Conservation (phyloP, 495 filamentous ascomycete genomes). For the Podospora pseudopauciseta region DNA sequence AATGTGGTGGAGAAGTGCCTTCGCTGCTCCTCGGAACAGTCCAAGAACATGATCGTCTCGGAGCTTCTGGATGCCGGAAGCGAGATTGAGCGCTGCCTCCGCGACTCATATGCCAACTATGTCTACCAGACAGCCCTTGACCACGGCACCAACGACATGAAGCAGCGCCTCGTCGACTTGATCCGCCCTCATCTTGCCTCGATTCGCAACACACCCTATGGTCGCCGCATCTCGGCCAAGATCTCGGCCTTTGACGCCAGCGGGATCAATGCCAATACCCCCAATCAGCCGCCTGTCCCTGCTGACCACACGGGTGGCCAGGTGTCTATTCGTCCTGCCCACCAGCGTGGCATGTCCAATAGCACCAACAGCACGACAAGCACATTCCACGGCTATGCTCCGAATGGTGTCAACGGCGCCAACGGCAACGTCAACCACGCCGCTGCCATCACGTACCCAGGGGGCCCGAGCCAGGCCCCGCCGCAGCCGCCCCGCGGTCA, state of each 20-base stretch:
- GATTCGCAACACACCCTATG: conserved; percentile 86
- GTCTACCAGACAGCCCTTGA: conserved; percentile 96
- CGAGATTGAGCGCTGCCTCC: conserved; percentile 81
- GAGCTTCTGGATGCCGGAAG: conserved; percentile 65
- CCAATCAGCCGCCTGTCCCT: conserved; percentile 32
- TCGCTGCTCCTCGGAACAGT: conserved; percentile 64
- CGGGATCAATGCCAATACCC: conserved; percentile 20
- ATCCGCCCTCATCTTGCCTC: conserved; percentile 78
- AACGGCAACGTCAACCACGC: conserved; percentile 25
- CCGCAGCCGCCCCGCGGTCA: conserved; percentile 25
- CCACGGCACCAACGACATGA: conserved; percentile 67
- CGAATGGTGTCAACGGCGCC: conserved; percentile 30
- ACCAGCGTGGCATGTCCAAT: conserved; percentile 32
- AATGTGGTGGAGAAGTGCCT: conserved; percentile 98
- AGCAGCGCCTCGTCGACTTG: conserved; percentile 68
- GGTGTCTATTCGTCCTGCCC: conserved; percentile 34
- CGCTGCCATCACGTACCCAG: conserved; percentile 28
- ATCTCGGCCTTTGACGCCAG: conserved; percentile 53
- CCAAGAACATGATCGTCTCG: conserved; percentile 75
- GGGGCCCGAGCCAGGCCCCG: conserved; percentile 20
- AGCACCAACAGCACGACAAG: conserved; percentile 29
- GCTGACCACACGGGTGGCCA: conserved; percentile 42
- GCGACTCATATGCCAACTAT: conserved; percentile 93
- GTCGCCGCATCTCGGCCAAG: conserved; percentile 86
- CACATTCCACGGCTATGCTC: conserved; percentile 27